These are phyloP conservation scores for Cyberlindnera maritima DNA, from an alignment of 805 yeast species.

Conservation along the genomic window DNA sequence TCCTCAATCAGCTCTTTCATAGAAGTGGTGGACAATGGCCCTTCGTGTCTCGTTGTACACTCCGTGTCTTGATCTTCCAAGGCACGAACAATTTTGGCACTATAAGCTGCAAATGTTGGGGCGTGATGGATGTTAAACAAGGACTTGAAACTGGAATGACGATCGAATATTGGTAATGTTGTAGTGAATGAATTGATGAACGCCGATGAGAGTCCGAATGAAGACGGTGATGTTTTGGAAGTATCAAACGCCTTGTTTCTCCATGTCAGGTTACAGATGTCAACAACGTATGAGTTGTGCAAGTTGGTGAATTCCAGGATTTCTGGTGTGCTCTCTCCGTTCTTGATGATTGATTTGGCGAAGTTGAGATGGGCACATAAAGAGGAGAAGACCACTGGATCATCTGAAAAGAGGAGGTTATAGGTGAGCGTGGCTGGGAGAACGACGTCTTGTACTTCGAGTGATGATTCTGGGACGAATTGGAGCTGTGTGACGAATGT, in stretches of 20 bases:
- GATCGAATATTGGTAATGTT: conserved; percentile 26
- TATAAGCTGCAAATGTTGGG: conserved; percentile 48
- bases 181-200: conserved; percentile 24
- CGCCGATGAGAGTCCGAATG: conserved; percentile 32
- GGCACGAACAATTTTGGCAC: conserved; percentile 42
- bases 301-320: conserved; percentile 29
- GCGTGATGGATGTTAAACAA: conserved; percentile 42
- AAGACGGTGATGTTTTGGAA: conserved; percentile 29
- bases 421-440: conserved; percentile 40
- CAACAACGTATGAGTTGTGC: conserved; percentile 53
- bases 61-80: conserved; percentile 41
- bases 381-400: conserved; percentile 45
- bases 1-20: conserved; percentile 32
- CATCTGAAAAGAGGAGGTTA: conserved; percentile 37
- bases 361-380: conserved; percentile 44
- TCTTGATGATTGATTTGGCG: conserved; percentile 24
- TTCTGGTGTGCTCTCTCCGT: conserved; percentile 14
- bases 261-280: conserved; percentile 55
- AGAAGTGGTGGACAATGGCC: conserved; percentile 48
- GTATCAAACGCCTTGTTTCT: conserved; percentile 48
- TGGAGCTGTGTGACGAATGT: conserved; percentile 14
- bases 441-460: conserved; percentile 30
- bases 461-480: conserved; percentile 20
- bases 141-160: conserved; percentile 20
- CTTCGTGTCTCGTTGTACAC: conserved; percentile 42